Conservation (phyloP, 306 rosid genomes). For the Aeschynomene evenia region DNA sequence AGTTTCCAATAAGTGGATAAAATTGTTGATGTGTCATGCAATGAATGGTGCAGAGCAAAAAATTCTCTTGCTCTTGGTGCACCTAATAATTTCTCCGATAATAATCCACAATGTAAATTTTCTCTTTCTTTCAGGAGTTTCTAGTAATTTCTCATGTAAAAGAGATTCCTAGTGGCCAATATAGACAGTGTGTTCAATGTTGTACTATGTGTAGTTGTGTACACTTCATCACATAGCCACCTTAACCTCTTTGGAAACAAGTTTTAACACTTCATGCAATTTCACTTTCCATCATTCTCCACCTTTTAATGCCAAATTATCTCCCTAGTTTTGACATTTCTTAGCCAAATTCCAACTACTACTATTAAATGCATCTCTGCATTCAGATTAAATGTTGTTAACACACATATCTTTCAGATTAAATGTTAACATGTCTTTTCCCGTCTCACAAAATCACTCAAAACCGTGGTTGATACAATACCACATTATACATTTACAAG, state of each 20-base stretch:
- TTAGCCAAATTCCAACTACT: too few species aligned
- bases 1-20: too few species aligned
- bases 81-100: too few species aligned
- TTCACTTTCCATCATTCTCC: background rate
- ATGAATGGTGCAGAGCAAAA: too few species aligned
- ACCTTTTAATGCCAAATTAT: background rate
- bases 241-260: background rate
- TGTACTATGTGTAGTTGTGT: background rate
- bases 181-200: background rate
- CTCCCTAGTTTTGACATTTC: background rate
- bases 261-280: background rate
- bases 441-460: constrained; percentile 2
- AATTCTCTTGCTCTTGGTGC: too few species aligned
- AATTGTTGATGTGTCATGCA: too few species aligned
- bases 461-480: constrained; percentile 30
- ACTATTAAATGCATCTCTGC: constrained; percentile 7
- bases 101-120: too few species aligned
- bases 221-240: background rate
- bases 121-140: too few species aligned
- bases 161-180: background rate
- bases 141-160: too few species aligned
- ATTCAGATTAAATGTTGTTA: background rate
- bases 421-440: background rate
- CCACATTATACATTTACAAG: constrained; percentile 32
- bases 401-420: background rate